phyloP scores from a whole-genome alignment of 2,329 filamentous ascomycete species.

The Aureobasidium sp. region DNA sequence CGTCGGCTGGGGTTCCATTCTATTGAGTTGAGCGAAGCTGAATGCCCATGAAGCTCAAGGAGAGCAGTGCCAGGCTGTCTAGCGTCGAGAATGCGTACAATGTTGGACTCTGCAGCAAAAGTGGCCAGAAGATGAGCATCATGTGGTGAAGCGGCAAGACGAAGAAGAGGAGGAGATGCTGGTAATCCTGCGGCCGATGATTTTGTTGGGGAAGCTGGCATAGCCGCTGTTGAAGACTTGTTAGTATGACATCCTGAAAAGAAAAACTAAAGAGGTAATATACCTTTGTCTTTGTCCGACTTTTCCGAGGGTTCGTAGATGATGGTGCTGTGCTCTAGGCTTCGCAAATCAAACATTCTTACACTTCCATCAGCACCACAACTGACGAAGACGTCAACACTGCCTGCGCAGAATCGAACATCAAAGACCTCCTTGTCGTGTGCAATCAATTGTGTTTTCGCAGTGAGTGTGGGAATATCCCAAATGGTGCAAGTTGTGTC shows the following conservation, averaged over 20 bases:
- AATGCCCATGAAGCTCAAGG: constrained; percentile 84
- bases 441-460: constrained; percentile 95
- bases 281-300: constrained; percentile 46
- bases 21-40: constrained; percentile 77
- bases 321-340: constrained; percentile 94
- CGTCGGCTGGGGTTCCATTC: constrained; percentile 89
- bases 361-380: constrained; percentile 97
- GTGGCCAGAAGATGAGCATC: constrained; percentile 95
- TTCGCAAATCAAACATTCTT: constrained; percentile 95
- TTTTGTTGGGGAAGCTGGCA: constrained; percentile 62
- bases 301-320: constrained; percentile 97
- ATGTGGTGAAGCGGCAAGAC: constrained; percentile 83
- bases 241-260: not conserved
- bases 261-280: constrained; percentile 10
- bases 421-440: constrained; percentile 99
- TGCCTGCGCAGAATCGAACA: constrained; percentile 94
- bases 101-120: constrained; percentile 84
- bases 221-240: constrained; percentile 28
- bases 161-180: constrained; percentile 57
- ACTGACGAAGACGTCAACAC: constrained; percentile 96
- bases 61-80: constrained; percentile 92
- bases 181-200: constrained; percentile 57
- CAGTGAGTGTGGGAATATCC: constrained; percentile 96
- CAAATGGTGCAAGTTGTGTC: constrained; percentile 99
- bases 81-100: constrained; percentile 92